These are phyloP conservation scores for Trichosporon sp. DNA, from an alignment of 1,284 basidiomycete genomes.

Conservation along the genomic window DNA sequence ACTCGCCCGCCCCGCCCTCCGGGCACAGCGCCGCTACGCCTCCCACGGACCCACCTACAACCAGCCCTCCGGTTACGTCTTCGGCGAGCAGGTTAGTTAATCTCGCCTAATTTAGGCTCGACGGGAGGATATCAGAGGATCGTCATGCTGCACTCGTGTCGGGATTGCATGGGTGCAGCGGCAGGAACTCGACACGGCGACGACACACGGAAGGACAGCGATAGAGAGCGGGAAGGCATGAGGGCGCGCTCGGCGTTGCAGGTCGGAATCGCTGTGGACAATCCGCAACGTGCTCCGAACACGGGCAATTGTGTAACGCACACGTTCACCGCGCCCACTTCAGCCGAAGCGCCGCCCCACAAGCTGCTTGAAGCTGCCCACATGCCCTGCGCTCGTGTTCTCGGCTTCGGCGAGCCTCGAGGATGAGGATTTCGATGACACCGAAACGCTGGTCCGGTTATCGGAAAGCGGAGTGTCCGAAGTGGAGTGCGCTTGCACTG, in stretches of 20 bases:
- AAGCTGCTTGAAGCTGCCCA: background rate
- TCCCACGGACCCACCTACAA: slow-evolving; percentile 83
- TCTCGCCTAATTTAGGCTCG: slow-evolving; percentile 11
- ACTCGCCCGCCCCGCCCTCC: slow-evolving; percentile 23
- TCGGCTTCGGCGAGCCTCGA: background rate
- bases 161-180: background rate
- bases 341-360: background rate
- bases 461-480: background rate
- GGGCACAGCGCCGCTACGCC: slow-evolving; percentile 52
- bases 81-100: slow-evolving; percentile 77
- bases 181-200: background rate
- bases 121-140: slow-evolving; percentile 1
- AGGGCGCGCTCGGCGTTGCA: background rate
- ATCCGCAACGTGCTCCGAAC: background rate
- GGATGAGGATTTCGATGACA: background rate
- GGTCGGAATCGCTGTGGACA: background rate
- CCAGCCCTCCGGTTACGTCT: slow-evolving; percentile 82
- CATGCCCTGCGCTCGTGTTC: background rate
- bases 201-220: background rate
- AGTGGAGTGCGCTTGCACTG: background rate
- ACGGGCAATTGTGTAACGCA: background rate
- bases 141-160: background rate
- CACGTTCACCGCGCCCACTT: background rate
- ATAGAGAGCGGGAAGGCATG: background rate
- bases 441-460: background rate